phyloP scores from a whole-genome alignment of 2,329 filamentous ascomycete species.

The Cucurbitaria berberidis region DNA sequence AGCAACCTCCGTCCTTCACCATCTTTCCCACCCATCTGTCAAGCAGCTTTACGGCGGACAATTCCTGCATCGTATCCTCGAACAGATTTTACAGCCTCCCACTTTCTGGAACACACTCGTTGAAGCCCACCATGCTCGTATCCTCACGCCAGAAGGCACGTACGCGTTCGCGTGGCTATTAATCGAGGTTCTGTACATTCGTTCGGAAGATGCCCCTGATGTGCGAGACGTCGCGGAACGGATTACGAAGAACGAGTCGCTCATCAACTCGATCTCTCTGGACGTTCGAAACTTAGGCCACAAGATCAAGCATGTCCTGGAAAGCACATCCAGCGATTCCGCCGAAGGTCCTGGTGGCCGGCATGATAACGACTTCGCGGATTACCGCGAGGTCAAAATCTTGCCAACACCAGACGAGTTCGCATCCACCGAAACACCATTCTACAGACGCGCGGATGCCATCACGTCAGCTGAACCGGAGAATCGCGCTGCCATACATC shows the following conservation, averaged over 20 bases:
- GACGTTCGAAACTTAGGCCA: constrained; percentile 62
- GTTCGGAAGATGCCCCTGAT: constrained; percentile 29
- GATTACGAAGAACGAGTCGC: constrained; percentile 23
- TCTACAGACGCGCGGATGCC: constrained; percentile 61
- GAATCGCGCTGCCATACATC: constrained; percentile 56
- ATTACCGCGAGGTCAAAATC: constrained; percentile 68
- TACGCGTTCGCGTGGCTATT: constrained; percentile 49
- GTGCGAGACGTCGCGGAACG: constrained; percentile 32
- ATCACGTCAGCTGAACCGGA: constrained; percentile 51
- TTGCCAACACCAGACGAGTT: constrained; percentile 72
- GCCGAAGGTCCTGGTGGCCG: constrained; percentile 63
- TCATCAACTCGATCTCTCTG: constrained; percentile 51
- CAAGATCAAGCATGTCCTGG: constrained; percentile 55
- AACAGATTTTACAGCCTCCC: constrained; percentile 58
- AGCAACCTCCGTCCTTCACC: constrained; percentile 41
- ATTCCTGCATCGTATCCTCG: constrained; percentile 56
- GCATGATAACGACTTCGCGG: constrained; percentile 73
- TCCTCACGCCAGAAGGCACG: constrained; percentile 31
- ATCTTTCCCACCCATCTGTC: constrained; percentile 52
- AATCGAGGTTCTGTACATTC: constrained; percentile 56
- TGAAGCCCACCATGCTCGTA: constrained; percentile 27
- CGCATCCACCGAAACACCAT: constrained; percentile 57
- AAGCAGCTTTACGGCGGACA: constrained; percentile 59
- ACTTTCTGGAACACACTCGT: constrained; percentile 62
- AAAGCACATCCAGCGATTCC: constrained; percentile 58